These are phyloP conservation scores for Debaryomyces nepalensis DNA, from an alignment of 1,139 yeast genomes.

Conservation along the genomic window DNA sequence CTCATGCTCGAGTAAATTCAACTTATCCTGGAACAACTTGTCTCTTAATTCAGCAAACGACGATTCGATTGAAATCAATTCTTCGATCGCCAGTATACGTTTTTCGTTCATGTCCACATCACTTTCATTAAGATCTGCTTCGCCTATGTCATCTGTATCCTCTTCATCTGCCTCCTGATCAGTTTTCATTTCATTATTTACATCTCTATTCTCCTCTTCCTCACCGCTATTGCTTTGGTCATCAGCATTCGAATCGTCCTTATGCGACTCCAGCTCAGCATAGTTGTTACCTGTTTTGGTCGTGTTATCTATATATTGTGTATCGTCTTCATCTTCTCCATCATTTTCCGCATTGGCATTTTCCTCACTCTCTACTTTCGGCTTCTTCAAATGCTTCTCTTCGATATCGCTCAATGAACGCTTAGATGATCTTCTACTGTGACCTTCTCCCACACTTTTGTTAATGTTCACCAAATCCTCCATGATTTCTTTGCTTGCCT, in stretches of 20 bases:
- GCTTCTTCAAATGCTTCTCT: slow-evolving; percentile 17
- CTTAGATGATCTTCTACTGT: slow-evolving; percentile 9
- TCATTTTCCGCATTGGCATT: slow-evolving; percentile 20
- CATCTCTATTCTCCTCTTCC: slow-evolving; percentile 18
- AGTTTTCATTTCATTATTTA: slow-evolving; percentile 21
- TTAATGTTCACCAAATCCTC: slow-evolving; percentile 13
- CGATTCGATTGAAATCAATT: slow-evolving; percentile 76
- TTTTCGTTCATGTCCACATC: slow-evolving; percentile 52
- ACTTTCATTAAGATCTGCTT: slow-evolving; percentile 35
- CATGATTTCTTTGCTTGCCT: slow-evolving; percentile 13
- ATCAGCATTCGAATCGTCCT: slow-evolving; percentile 17
- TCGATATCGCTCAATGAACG: slow-evolving; percentile 8
- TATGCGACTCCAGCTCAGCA: slow-evolving; percentile 16
- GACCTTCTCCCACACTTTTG: slow-evolving; percentile 5
- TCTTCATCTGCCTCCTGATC: slow-evolving; percentile 24
- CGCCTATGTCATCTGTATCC: slow-evolving; percentile 26
- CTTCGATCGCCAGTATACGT: slow-evolving; percentile 66
- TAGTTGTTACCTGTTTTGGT: slow-evolving; percentile 12
- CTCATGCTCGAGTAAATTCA: slow-evolving; percentile 77
- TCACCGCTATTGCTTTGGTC: slow-evolving; percentile 17
- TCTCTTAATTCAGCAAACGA: slow-evolving; percentile 88
- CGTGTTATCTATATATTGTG: slow-evolving; percentile 5
- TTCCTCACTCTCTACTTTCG: slow-evolving; percentile 15
- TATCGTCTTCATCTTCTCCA: slow-evolving; percentile 13
- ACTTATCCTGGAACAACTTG: slow-evolving; percentile 71